Base-by-base conservation (phyloP, 148 eudicot species). In the Selenicereus undatus region DNA sequence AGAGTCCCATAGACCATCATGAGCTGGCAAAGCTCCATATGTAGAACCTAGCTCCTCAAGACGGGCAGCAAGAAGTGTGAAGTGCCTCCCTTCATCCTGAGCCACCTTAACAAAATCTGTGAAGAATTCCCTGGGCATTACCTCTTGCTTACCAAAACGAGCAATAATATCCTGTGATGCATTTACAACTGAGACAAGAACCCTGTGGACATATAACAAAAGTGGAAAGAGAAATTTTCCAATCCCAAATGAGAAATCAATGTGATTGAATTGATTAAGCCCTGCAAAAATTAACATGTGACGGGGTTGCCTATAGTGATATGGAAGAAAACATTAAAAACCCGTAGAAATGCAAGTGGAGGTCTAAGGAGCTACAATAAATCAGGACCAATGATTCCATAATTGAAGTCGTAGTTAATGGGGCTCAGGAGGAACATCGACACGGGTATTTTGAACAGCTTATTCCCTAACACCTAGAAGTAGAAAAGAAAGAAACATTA, bases 1-100 rank as follows among this genome's bases (percentile, higher is more conserved):
- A 0, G 98, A 96, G 86, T 93, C 99, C 99, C 98, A 96, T 24
- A 96, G 80, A 54, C 99, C 99, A 87, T 96, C 97, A 86, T 96
- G 99, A 75, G 94, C 95, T 78, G 99, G 95, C 79, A 93, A 84
- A 79, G 95, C 99, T 84, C 98, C 98, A 85, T 96, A 96, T 80
- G 89, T 92, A 58, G 98, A 96, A 79, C 93, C 97, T 32, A 96
- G 78, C 84, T 93, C 99, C 74, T 88, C 81, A 54, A 96, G 92
- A 17, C 97, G 87, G 36, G 92, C 88, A 66, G 92, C 93, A 84
- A 96, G 99, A 73, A 93, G 91, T 71, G 86, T 84, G 86, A 93
- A 96, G 83, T 96, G 99, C 22, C 97, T 88, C 52, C 99, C 99
- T 86, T 95, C 99, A 86, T 95, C 99, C 86, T 93, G 99, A 27